phyloP scores from a whole-genome alignment of 352 stramenopile genomes.

The Phytophthora citrophthora region DNA sequence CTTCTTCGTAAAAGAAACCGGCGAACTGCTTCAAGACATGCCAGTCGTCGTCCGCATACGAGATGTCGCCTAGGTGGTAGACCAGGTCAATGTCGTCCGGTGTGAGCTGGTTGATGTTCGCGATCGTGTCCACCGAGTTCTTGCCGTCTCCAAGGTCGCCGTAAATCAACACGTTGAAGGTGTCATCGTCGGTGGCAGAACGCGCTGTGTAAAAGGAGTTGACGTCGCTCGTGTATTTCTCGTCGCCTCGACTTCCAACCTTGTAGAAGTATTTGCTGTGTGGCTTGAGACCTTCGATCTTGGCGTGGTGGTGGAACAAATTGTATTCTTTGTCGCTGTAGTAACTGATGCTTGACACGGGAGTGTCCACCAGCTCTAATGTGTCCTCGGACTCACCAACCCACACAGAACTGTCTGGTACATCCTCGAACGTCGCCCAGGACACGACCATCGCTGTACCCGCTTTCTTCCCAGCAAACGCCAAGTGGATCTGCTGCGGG shows the following conservation, averaged over 20 bases:
- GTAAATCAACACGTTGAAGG: conserved; percentile 63
- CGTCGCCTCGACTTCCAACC: conserved; percentile 38
- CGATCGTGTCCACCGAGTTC: conserved; percentile 47
- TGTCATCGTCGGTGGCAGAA: conserved; percentile 22
- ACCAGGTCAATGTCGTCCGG: conserved; percentile 55
- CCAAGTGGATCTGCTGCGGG: conserved; percentile 66
- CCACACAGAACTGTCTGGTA: conserved; percentile 56
- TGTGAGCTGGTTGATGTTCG: conserved; percentile 45
- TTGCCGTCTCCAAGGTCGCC: conserved; percentile 56
- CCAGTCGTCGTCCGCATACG: conserved; percentile 48
- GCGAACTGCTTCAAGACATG: conserved; percentile 27
- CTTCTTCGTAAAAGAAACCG: conserved; percentile 88
- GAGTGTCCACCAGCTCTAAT: conserved; percentile 25
- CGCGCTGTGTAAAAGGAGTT: conserved; percentile 45
- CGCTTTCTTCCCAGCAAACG: conserved; percentile 46
- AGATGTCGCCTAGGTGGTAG: conserved; percentile 79
- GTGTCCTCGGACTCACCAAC: conserved; percentile 36
- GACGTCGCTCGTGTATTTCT: conserved; percentile 35
- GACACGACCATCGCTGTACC: conserved; percentile 68
- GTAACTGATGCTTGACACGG: conserved; percentile 44
- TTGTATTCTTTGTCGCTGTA: conserved; percentile 59
- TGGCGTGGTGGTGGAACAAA: conserved; percentile 52
- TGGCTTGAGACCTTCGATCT: conserved; percentile 29
- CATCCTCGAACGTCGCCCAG: conserved; percentile 57
- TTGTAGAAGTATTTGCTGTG: conserved; percentile 59